Base-by-base conservation (phyloP, 352 stramenopile species). In the Pythium diclinum region DNA sequence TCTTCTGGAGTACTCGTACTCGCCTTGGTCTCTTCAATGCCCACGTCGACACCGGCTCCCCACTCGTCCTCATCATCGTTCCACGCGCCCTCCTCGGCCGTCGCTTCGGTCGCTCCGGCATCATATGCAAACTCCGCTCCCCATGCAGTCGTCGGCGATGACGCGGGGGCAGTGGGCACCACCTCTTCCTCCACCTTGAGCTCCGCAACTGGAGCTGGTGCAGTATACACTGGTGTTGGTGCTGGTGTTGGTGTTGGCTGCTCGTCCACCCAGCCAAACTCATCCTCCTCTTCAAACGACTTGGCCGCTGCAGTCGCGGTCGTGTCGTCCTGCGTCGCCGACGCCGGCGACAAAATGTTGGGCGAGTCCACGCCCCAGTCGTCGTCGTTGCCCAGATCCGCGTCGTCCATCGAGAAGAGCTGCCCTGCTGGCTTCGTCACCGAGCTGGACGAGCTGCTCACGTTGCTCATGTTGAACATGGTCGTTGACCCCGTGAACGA, bases 331-430 rank as follows among this genome's bases (percentile, higher is more conserved):
- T 58, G 61, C 1, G 57, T 56, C n/a, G 34, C 57, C 1, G 54
- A 59, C 16, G 48, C 59, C 7, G 68, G 63, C 13, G 78, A 87
- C 14, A 93, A 69, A 63, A 93, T 83, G 3, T 75, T 73, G 21
- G 85, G 85, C 42, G 83, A 94, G 63, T 91, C 83, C 32, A 76
- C 80, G 6, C 83, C 75, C 85, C 85, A 94, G 2, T 77, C 83
- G 38, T 94, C 85, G 51, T 90, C 80, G 16, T 65, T 62, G 59
- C 71, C 85, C 40, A 89, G 87, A 49, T 73, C 66, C 30, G 81
- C 61, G 38, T 92, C 83, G 10, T 91, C 83, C 79, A 94, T 94
- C 16, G 81, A 87, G 56, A 94, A 91, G 23, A 94, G 67, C 52
- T 91, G 63, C 1, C 46, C 51, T 2, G 52, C 49, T 23, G 68